phyloP scores from a whole-genome alignment of 345 rosid genomes.

The Hypericum androsaemum region DNA sequence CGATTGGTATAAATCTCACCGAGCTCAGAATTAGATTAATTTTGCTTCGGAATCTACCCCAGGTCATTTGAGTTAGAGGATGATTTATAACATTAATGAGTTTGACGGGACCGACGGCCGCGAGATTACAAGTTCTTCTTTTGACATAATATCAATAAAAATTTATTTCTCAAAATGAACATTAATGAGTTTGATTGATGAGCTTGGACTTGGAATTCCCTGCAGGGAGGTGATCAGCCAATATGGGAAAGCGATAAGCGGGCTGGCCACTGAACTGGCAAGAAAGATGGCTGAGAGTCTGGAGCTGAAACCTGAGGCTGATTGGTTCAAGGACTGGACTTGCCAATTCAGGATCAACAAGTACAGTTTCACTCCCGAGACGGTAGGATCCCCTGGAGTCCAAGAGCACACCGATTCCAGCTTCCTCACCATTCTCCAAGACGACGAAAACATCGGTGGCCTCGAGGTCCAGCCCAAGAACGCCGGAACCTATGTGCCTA shows the following conservation, averaged over 20 bases:
- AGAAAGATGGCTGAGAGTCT: constrained; percentile 46
- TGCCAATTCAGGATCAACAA: constrained; percentile 81
- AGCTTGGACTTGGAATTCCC: not conserved
- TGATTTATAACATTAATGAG: too few relatives aligned
- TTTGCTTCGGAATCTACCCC: too few relatives aligned
- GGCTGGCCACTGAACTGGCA: constrained; percentile 39
- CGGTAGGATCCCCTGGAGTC: constrained; percentile 58
- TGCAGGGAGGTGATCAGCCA: constrained; percentile 44
- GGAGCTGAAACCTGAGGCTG: constrained; percentile 24
- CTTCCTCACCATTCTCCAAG: constrained; percentile 68
- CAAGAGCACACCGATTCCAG: constrained; percentile 74
- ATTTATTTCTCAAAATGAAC: too few relatives aligned
- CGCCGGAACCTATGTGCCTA: constrained; percentile 36
- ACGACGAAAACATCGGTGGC: constrained; percentile 63
- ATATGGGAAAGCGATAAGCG: constrained; percentile 53
- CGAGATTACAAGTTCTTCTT: not conserved
- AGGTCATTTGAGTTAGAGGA: too few relatives aligned
- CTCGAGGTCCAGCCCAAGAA: constrained; percentile 54
- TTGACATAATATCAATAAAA: too few relatives aligned
- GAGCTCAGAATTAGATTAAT: too few relatives aligned
- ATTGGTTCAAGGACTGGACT: constrained; percentile 52
- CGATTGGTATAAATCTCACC: too few relatives aligned
- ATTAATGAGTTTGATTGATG: not conserved
- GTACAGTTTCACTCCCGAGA: constrained; percentile 56
- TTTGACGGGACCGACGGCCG: too few relatives aligned